phyloP scores from a whole-genome alignment of 2,329 filamentous ascomycete species.

The Exophiala sp. region DNA sequence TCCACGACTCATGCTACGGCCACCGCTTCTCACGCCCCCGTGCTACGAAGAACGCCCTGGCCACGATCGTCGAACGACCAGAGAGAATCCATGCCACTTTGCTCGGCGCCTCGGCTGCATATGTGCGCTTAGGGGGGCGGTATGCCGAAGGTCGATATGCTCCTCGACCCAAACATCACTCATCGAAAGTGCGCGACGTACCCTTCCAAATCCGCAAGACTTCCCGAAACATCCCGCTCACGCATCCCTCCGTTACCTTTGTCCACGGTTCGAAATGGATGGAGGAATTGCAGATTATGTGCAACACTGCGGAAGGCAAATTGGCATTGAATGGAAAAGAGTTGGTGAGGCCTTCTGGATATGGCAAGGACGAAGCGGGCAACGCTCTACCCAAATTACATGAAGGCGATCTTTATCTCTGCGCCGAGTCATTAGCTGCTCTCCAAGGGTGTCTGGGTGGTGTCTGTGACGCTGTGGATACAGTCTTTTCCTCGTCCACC shows the following conservation, averaged over 20 bases:
- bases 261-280: slow-evolving; percentile 93
- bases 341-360: slow-evolving; percentile 55
- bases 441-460: slow-evolving; percentile 89
- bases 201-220: slow-evolving; percentile 87
- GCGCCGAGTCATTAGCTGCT: slow-evolving; percentile 74
- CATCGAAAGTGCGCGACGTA: slow-evolving; percentile 13
- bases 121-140: slow-evolving; percentile 73
- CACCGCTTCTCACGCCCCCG: slow-evolving; percentile 83
- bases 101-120: slow-evolving; percentile 76
- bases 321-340: slow-evolving; percentile 73
- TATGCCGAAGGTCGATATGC: slow-evolving; percentile 66
- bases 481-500: slow-evolving; percentile 61
- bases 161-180: slow-evolving; percentile 49
- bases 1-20: slow-evolving; percentile 92
- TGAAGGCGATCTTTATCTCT: slow-evolving; percentile 86
- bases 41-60: slow-evolving; percentile 63
- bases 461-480: slow-evolving; percentile 86
- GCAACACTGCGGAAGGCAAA: slow-evolving; percentile 69
- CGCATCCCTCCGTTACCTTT: slow-evolving; percentile 72
- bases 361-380: slow-evolving; percentile 38
- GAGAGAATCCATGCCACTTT: slow-evolving; percentile 82
- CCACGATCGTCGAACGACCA: slow-evolving; percentile 84
- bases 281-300: slow-evolving; percentile 82
- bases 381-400: slow-evolving; percentile 56
- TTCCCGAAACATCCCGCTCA: slow-evolving; percentile 61